Evolutionary conservation across 2,329 filamentous ascomycete genomes (phyloP).

Genomic region (Pseudofabraea citricarpa): DNA sequence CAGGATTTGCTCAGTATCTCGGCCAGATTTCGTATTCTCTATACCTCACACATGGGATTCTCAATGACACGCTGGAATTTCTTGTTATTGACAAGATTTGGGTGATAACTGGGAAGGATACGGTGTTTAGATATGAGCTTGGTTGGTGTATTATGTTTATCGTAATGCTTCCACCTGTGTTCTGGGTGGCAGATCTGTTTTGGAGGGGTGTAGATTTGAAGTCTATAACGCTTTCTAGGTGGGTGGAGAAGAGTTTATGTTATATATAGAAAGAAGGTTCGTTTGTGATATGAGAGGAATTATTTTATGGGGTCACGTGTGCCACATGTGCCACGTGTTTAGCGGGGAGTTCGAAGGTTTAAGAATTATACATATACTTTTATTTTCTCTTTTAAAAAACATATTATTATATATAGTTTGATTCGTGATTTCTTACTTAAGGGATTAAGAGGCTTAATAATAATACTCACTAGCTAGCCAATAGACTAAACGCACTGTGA

Average conservation of each 20-base stretch:
- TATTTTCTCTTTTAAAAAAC: too few species aligned
- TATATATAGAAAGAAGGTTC: neutral
- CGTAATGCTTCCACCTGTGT: constrained; percentile 33
- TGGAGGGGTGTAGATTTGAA: constrained; percentile 48
- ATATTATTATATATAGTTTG: too few species aligned
- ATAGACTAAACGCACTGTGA: too few species aligned
- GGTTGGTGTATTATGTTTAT: constrained; percentile 30
- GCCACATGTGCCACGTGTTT: too few species aligned
- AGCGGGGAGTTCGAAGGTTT: too few species aligned
- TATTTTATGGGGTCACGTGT: too few species aligned
- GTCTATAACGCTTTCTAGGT: constrained; percentile 39
- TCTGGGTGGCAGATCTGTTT: constrained; percentile 50
- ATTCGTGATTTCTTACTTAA: too few species aligned
- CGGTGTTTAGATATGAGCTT: neutral
- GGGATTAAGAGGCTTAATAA: too few species aligned
- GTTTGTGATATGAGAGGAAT: too few species aligned
- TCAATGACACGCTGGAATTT: constrained; percentile 26
- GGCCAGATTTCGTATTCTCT: constrained; percentile 49
- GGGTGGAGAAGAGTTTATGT: constrained; percentile 27
- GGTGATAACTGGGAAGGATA: neutral
- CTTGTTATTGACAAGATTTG: neutral
- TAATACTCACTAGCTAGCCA: too few species aligned
- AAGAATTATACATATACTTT: too few species aligned
- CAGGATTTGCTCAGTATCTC: constrained; percentile 43
- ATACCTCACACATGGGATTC: constrained; percentile 49